Evolutionary conservation across 257 asterid genomes (phyloP), one percentile per base, ranked within the genome.

Genomic region (Hygrophila difformis): DNA sequence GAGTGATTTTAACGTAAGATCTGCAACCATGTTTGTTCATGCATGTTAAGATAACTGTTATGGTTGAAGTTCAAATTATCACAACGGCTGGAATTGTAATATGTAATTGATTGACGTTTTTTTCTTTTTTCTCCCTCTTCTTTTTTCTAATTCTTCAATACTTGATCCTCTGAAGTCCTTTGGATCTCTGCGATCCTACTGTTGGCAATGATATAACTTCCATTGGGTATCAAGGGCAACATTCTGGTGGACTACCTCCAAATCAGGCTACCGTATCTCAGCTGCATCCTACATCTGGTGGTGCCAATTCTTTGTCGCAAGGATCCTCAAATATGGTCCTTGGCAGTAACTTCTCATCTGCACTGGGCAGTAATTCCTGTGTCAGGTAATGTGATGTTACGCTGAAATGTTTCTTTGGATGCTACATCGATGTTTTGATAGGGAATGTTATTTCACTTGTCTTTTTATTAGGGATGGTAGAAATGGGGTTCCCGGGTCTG

Each of bases 1-100:
- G 93, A 53, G 86, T 72, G 57, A 54, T 72, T 67, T 64, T 87
- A 63, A 91, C 95, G 99, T 91, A 81, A 74, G 94, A 59, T 61
- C 41, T 20, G 26, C 39, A 41, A 22, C 53, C 66, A 22, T 26
- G 31, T 3, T 26, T 26, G 31, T 47, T 23, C 35, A 29, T 36
- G 0, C 31, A 26, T 36, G 15, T 36, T 6, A 36, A 6, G 40
- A 3, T 36, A 3, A 8, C 7, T 26, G 4, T 26, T 26, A 26
- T 26, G 31, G 31, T 26, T 26, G 31, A 26, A 26, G 8, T 5
- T 26, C 31, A n/a, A n/a, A n/a, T n/a, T n/a, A n/a, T n/a, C n/a
- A n/a, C n/a, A n/a, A n/a, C n/a, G n/a, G n/a, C n/a, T n/a, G n/a
- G n/a, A n/a, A n/a, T n/a, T n/a, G n/a, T n/a, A n/a, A n/a, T n/a